Evolutionary conservation across 2,329 filamentous ascomycete genomes (phyloP).

Genomic region (Aureobasidium zeae): DNA sequence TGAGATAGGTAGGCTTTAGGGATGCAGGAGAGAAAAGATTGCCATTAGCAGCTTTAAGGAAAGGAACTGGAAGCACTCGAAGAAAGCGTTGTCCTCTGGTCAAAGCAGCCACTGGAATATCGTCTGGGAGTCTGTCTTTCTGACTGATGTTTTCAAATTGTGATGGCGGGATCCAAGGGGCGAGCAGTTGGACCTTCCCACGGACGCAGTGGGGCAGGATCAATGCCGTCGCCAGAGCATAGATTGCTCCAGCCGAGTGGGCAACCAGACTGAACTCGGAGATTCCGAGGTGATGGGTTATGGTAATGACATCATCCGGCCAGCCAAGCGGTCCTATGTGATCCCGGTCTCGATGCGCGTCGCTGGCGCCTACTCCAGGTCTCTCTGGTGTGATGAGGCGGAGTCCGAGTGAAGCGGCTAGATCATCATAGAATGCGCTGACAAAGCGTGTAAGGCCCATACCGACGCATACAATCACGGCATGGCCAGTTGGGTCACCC

Average conservation of each 20-base stretch:
- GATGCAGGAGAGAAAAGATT: conserved; percentile 77
- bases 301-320: conserved; percentile 89
- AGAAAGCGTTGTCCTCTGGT: conserved; percentile 88
- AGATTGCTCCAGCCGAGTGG: conserved; percentile 95
- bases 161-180: conserved; percentile 94
- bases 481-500: conserved; percentile 80
- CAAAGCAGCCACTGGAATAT: conserved; percentile 64
- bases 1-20: conserved; percentile 26
- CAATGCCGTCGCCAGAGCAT: conserved; percentile 86
- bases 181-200: conserved; percentile 85
- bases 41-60: conserved; percentile 89
- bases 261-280: conserved; percentile 94
- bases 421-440: conserved; percentile 93
- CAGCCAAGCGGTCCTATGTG: conserved; percentile 76
- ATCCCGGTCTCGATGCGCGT: conserved; percentile 69
- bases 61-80: conserved; percentile 76
- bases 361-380: conserved; percentile 87
- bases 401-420: conserved; percentile 78
- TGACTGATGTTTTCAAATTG: conserved; percentile 70
- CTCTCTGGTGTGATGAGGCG: conserved; percentile 89
- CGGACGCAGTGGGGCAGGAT: conserved; percentile 95
- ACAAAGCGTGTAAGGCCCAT: conserved; percentile 97
- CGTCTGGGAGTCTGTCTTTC: conserved; percentile 27
- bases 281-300: conserved; percentile 85
- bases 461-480: conserved; percentile 91